A percentile compares a stretch with the other conserved stretches of the same genome.
These are phyloP conservation scores for Sarocladiaceae sp. DNA, from an alignment of 2,329 filamentous ascomycete species.

Conservation along the genomic window DNA sequence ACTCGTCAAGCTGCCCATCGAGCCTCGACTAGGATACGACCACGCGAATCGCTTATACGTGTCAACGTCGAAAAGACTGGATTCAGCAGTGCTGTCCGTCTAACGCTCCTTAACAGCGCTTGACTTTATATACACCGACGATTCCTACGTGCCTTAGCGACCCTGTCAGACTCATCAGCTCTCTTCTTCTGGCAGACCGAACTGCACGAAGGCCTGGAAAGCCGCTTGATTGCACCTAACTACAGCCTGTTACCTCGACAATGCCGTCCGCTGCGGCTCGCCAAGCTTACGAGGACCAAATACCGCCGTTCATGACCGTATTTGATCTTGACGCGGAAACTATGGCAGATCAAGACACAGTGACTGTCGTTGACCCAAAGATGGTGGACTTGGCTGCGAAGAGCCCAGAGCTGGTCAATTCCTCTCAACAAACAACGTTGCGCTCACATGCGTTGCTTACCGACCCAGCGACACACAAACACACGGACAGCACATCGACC, in stretches of 20 bases:
- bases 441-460: conserved; percentile 35
- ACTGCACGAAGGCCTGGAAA: background rate
- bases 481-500: conserved; percentile 74
- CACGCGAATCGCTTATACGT: no score
- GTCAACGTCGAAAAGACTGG: conserved; percentile 29
- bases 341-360: conserved; percentile 48
- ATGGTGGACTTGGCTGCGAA: conserved; percentile 43
- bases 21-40: no score
- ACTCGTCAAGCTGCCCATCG: background rate
- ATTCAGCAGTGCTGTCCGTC: conserved; percentile 50
- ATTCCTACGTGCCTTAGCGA: conserved; percentile 13
- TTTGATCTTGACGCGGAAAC: conserved; percentile 60
- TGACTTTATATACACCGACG: conserved; percentile 4
- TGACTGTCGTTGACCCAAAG: conserved; percentile 51
- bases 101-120: conserved; percentile 8
- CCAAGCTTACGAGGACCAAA: conserved; percentile 63
- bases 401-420: conserved; percentile 32
- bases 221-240: background rate
- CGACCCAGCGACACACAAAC: conserved; percentile 55
- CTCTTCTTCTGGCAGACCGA: background rate
- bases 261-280: conserved; percentile 61
- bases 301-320: conserved; percentile 74
- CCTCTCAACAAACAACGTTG: conserved; percentile 31
- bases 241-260: conserved; percentile 29
- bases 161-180: conserved; percentile 11